Conservation (phyloP, 257 asterid genomes). For the Apocynum venetum region DNA sequence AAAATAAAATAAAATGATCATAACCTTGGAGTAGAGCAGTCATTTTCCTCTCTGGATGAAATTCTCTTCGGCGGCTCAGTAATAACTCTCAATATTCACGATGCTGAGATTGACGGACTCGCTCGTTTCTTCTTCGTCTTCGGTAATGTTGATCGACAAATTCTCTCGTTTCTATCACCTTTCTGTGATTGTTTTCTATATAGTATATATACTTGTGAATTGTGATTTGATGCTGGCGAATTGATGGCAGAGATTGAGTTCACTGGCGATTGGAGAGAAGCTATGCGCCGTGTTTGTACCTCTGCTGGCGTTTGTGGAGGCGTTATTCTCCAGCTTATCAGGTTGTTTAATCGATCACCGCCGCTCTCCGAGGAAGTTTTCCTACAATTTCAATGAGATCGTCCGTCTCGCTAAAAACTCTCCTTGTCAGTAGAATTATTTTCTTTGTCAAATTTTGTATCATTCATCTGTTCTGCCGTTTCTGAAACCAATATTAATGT, state of each 20-base stretch:
- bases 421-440: not conserved
- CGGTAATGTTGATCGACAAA: not conserved
- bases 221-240: not conserved
- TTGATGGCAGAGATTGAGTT: not conserved
- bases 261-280: not conserved
- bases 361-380: not conserved
- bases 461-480: not conserved
- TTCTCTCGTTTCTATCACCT: not conserved
- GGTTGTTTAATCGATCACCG: slow-evolving; percentile 1
- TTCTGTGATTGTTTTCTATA: not conserved
- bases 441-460: not conserved
- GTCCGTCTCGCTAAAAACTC: not conserved
- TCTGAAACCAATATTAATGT: not conserved
- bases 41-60: not conserved
- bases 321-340: not conserved
- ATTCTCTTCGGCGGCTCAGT: not conserved
- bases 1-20: not conserved
- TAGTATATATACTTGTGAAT: not conserved
- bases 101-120: not conserved
- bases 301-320: not conserved
- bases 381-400: not conserved
- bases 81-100: not conserved
- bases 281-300: slow-evolving; percentile 1
- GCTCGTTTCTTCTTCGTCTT: not conserved
- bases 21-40: not conserved